These are phyloP conservation scores for Corymbia citriodora DNA, from an alignment of 441 rosid species.

Conservation along the genomic window DNA sequence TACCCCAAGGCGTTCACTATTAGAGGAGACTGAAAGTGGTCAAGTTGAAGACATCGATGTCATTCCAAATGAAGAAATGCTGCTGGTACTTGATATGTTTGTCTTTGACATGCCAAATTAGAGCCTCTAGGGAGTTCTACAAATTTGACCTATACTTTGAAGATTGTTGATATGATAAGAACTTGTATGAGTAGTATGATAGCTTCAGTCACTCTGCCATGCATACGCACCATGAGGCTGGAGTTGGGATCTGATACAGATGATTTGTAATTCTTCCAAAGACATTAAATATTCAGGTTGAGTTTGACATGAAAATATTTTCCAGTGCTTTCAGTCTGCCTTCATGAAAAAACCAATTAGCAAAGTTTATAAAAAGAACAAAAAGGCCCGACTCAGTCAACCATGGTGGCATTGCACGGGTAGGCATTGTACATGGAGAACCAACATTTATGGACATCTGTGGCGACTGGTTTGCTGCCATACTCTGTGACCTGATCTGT, in stretches of 20 bases:
- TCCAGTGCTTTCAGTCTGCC: neutral
- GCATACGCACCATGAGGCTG: neutral
- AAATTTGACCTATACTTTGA: neutral
- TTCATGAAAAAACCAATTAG: neutral
- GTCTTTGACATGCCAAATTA: neutral
- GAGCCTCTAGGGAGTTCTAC: neutral
- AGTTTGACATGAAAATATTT: neutral
- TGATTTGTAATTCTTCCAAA: neutral
- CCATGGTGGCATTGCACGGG: neutral
- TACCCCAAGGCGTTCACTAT: conserved; percentile 68
- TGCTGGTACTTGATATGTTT: conserved; percentile 47
- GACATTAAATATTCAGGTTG: neutral
- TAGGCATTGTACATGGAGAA: neutral
- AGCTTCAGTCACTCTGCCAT: neutral
- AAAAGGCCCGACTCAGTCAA: neutral
- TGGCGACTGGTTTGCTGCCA: neutral
- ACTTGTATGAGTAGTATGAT: neutral
- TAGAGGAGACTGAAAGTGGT: conserved; percentile 84
- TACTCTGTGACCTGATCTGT: neutral
- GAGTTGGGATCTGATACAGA: neutral
- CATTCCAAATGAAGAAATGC: conserved; percentile 93
- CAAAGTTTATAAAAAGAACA: neutral
- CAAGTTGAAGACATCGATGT: conserved; percentile 88
- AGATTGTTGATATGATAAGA: neutral
- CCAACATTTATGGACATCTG: neutral